Conservation (phyloP, 495 filamentous ascomycete genomes). For the Amorphotheca resinae region DNA sequence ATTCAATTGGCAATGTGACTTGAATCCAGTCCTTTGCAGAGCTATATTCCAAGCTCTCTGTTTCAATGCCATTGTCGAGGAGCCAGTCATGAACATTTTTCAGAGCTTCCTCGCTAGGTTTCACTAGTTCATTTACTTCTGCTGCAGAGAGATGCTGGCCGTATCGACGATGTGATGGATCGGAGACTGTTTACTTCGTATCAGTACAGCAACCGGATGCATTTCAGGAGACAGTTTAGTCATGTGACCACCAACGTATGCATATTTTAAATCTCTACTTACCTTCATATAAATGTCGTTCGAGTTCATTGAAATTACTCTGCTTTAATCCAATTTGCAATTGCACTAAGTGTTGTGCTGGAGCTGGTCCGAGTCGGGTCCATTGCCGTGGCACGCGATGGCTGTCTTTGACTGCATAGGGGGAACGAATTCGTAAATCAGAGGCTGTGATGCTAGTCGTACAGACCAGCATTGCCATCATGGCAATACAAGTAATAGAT, state of each 20-base stretch:
- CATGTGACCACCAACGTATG: not conserved
- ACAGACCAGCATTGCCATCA: not conserved
- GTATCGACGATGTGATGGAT: slow-evolving; percentile 29
- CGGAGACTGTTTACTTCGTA: slow-evolving; percentile 26
- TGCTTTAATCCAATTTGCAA: slow-evolving; percentile 41
- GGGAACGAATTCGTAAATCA: slow-evolving; percentile 15
- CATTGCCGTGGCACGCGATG: slow-evolving; percentile 36
- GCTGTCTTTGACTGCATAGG: slow-evolving; percentile 39
- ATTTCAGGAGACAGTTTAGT: not conserved
- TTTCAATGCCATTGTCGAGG: slow-evolving; percentile 25
- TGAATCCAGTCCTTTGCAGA: slow-evolving; percentile 36
- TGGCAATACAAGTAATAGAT: not conserved
- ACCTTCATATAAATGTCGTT: slow-evolving; percentile 40
- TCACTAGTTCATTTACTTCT: slow-evolving; percentile 19
- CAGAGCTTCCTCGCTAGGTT: slow-evolving; percentile 30
- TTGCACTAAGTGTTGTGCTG: slow-evolving; percentile 25
- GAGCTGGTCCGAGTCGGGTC: slow-evolving; percentile 32
- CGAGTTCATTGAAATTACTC: slow-evolving; percentile 33
- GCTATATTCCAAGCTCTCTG: slow-evolving; percentile 30
- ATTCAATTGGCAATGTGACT: slow-evolving; percentile 37
- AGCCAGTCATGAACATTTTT: slow-evolving; percentile 37
- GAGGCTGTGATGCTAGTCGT: not conserved
- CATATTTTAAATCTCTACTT: not conserved
- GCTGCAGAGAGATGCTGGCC: slow-evolving; percentile 32
- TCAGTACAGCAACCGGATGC: too few relatives aligned